Evolutionary conservation across 148 eudicot genomes (phyloP), one percentile per base, ranked within the genome.

Genomic region (Gaultheria prostrata): DNA sequence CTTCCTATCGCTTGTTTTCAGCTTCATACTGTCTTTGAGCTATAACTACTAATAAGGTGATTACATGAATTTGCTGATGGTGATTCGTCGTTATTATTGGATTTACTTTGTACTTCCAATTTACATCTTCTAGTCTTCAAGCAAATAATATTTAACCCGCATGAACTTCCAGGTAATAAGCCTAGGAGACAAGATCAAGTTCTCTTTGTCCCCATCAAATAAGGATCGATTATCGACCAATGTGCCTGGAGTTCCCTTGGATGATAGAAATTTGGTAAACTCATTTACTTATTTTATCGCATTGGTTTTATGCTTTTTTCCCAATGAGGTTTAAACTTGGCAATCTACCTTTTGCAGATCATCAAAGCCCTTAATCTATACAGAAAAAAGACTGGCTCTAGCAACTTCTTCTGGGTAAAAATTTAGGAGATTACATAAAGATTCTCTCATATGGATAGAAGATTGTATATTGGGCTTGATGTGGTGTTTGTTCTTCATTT

Each of bases 171-270:
- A 97, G 99, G 98, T 93, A 5, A 93, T 97, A 77, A 97, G 99
- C 84, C 88, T 97, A 78, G 99, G 99, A 85, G 99, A 97, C 86
- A 91, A 90, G 78, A 93, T 97, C 80, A 93, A 97, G 85, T 97
- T 94, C 85, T 97, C 99, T 21, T 84, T 94, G 84, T 91, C 98
- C 77, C 99, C 99, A 84, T 93, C 99, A 79, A 93, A 88, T 39
- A 92, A 88, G 87, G 99, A 97, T 86, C 91, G 97, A 26, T 80
- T 97, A 83, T 91, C 99, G 14, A 93, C 98, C 74, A 97, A 94
- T 88, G 98, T 93, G 73, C 85, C 95, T 32, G 99, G 98, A 82
- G 92, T 97, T 88, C 99, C 99, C 30, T 91, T 97, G 45, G 98
- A 97, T 83, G 97, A 92, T 33, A 90, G 86, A 77, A 97, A 97